Percentiles rank a stretch among this genome's conserved stretches.
phyloP scores from a whole-genome alignment of 2,329 filamentous ascomycete species.

The Lachnellula willkommii region DNA sequence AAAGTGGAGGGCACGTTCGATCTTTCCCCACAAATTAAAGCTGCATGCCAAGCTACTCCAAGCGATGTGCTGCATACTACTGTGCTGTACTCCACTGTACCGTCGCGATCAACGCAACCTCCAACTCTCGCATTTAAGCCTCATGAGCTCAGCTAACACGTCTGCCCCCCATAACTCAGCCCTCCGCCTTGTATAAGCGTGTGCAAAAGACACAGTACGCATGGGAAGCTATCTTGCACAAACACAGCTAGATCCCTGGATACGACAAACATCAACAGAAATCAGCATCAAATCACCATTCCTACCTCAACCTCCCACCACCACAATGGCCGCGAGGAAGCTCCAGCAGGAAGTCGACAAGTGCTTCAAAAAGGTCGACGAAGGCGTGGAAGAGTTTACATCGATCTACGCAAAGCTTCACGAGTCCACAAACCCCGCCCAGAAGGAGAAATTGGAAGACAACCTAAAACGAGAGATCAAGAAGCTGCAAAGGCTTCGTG shows the following conservation, averaged over 20 bases:
- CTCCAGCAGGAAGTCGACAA: constrained; percentile 97
- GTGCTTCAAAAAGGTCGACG: constrained; percentile 97
- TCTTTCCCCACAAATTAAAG: neutral
- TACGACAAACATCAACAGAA: constrained; percentile 25
- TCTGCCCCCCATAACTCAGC: neutral
- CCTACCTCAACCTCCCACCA: constrained; percentile 17
- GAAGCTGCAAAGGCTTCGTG: constrained; percentile 93
- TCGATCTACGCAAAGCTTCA: constrained; percentile 97
- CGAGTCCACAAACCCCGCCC: constrained; percentile 82
- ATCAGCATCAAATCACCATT: constrained; percentile 14
- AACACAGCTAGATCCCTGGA: constrained; percentile 24
- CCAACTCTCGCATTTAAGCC: neutral
- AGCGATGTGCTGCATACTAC: neutral
- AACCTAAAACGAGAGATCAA: constrained; percentile 99
- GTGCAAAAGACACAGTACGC: constrained; percentile 12
- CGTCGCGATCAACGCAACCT: neutral
- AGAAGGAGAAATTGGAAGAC: constrained; percentile 98
- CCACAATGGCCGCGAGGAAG: constrained; percentile 88
- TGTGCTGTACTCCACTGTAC: neutral
- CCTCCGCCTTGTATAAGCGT: neutral
- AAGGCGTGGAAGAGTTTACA: constrained; percentile 90
- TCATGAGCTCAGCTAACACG: neutral
- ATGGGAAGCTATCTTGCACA: constrained; percentile 25
- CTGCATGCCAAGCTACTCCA: neutral
- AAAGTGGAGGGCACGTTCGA: neutral